phyloP scores from a whole-genome alignment of 2,329 filamentous ascomycete genomes.

The Clonostachys rhizophaga region DNA sequence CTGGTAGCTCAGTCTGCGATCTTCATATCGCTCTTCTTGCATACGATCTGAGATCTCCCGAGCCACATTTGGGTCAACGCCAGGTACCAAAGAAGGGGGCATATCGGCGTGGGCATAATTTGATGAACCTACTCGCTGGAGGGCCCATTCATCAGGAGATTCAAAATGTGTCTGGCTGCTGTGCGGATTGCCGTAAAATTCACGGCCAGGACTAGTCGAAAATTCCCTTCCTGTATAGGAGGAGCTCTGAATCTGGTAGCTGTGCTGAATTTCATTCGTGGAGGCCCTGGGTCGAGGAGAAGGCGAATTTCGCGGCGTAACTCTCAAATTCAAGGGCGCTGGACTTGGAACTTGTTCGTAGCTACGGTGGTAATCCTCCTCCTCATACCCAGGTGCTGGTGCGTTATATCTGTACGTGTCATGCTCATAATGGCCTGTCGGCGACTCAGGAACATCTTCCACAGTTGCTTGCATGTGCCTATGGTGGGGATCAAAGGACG shows the following conservation, averaged over 20 bases:
- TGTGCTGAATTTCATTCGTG: neutral
- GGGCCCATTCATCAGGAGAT: neutral
- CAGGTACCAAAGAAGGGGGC: conserved; percentile 56
- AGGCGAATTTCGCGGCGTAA: conserved; percentile 14
- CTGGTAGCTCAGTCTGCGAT: conserved; percentile 34
- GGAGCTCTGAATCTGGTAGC: neutral
- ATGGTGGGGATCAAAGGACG: conserved; percentile 36
- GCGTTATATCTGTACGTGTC: conserved; percentile 14
- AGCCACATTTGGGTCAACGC: conserved; percentile 50
- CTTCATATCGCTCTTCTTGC: conserved; percentile 46
- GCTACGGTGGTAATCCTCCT: conserved; percentile 20
- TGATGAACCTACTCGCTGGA: conserved; percentile 7
- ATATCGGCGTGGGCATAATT: conserved; percentile 40
- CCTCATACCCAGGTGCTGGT: conserved; percentile 8
- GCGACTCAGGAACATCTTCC: conserved; percentile 58
- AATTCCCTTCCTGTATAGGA: neutral
- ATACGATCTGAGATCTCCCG: conserved; percentile 55
- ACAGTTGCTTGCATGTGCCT: conserved; percentile 57
- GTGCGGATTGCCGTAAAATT: neutral
- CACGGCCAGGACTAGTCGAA: conserved; percentile 4
- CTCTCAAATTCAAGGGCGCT: conserved; percentile 37
- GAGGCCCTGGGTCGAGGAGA: conserved; percentile 1
- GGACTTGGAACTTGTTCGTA: conserved; percentile 33
- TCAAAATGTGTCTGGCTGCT: neutral
- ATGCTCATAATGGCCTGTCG: conserved; percentile 13